phyloP scores from a whole-genome alignment of 352 stramenopile genomes.

The Phytophthora meadii region DNA sequence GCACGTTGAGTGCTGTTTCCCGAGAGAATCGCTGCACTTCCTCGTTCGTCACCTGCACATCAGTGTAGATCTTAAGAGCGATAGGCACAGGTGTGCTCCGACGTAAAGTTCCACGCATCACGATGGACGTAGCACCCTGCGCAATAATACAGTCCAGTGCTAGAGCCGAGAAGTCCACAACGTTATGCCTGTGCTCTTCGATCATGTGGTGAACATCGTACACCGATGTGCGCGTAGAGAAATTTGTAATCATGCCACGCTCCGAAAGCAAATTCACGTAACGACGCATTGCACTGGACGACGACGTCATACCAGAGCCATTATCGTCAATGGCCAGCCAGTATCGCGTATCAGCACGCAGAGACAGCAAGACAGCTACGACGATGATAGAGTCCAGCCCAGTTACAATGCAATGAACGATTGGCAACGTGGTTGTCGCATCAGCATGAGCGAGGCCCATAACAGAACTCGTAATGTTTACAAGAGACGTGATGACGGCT shows the following conservation, averaged over 20 bases:
- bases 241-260: conserved; percentile 88
- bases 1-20: conserved; percentile 82
- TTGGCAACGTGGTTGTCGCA: conserved; percentile 34
- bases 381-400: conserved; percentile 69
- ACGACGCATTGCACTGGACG: conserved; percentile 68
- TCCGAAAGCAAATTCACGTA: conserved; percentile 83
- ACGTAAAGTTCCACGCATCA: conserved; percentile 77
- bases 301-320: conserved; percentile 36
- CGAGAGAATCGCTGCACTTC: conserved; percentile 83
- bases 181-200: conserved; percentile 81
- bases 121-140: conserved; percentile 82
- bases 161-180: conserved; percentile 82
- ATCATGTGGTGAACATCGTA: conserved; percentile 92
- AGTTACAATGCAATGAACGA: conserved; percentile 58
- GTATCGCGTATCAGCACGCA: conserved; percentile 85
- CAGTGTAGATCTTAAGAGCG: conserved; percentile 88
- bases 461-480: conserved; percentile 58
- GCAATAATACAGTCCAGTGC: conserved; percentile 81
- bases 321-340: conserved; percentile 86
- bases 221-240: conserved; percentile 87
- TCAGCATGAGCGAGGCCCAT: conserved; percentile 48
- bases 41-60: conserved; percentile 84
- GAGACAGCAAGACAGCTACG: conserved; percentile 73
- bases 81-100: conserved; percentile 55
- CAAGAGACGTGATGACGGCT: conserved; percentile 53